phyloP scores from a whole-genome alignment of 345 rosid species.

The Gossypium sturtianum region DNA sequence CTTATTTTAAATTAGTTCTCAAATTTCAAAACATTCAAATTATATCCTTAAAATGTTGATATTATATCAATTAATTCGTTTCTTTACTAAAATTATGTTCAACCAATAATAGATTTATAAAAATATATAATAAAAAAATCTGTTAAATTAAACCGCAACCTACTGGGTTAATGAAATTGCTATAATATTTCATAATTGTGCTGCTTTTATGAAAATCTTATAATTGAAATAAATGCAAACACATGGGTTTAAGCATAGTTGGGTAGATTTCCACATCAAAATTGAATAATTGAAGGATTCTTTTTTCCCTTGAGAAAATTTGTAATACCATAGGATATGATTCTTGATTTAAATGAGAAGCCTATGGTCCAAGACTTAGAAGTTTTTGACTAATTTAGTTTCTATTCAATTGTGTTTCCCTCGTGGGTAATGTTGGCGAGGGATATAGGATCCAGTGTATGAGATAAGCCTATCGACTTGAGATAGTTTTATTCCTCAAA shows the following conservation, averaged over 20 bases:
- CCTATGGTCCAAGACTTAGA: not conserved
- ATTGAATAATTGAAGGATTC: not conserved
- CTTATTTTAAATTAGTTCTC: too few relatives aligned
- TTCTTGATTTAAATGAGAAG: not conserved
- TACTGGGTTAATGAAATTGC: not conserved
- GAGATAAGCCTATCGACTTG: too few relatives aligned
- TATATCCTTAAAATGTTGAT: too few relatives aligned
- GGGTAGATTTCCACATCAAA: constrained; percentile 1
- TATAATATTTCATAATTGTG: not conserved
- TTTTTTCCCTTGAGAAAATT: not conserved
- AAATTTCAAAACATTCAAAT: too few relatives aligned
- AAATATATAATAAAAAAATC: too few relatives aligned
- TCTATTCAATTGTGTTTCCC: too few relatives aligned
- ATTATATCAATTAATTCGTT: not conserved
- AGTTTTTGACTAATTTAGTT: too few relatives aligned
- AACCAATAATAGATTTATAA: not conserved
- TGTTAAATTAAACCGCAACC: not conserved
- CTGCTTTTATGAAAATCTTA: not conserved
- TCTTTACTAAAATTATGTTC: not conserved
- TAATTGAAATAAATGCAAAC: not conserved
- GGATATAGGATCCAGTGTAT: too few relatives aligned
- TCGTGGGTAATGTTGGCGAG: too few relatives aligned
- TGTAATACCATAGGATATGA: not conserved
- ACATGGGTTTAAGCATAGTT: not conserved
- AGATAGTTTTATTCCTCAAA: too few relatives aligned